Evolutionary conservation across 2,329 filamentous ascomycete species (phyloP), one percentile per base, ranked within the genome.

Genomic region (Geoglossum cookeanum): DNA sequence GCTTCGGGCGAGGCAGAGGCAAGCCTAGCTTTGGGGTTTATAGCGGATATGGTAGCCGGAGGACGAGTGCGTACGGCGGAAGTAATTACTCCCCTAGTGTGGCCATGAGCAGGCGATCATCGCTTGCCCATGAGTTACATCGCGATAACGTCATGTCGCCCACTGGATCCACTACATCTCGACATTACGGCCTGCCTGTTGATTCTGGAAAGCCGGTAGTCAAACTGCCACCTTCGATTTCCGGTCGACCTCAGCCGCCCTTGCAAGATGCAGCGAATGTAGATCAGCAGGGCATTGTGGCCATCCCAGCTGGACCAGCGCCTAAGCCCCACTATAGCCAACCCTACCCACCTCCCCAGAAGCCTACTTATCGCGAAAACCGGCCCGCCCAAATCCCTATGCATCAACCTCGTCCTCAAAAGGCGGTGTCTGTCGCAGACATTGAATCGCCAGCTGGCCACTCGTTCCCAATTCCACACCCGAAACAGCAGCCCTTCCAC

Each of bases 341-440:
- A 64, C 62, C 79, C 4, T 78, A 75, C 59, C 72, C 74, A 49
- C 70, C 75, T 53, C 74, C 77, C 30, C 75, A 77, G 61, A 75
- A 77, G 61, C 76, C 77, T 7, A 68, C 75, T 0, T 79, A 75
- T 66, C 75, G 77, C 55, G 80, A 82, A 66, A 80, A 78, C 62
- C 80, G 78, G 63, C 75, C 77, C 49, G 73, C 72, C 17, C 75
- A 77, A 47, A 76, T 82, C 17, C 78, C 88, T 0, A 95, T 97
- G 82, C 87, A 97, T 67, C 92, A 97, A 68, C 92, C 92, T 58
- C 84, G 87, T 56, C 91, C 92, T 7, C 90, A 97, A 69, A 97
- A 97, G 74, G 78, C 89, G 4, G 87, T 97, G 35, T 96, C 90
- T 8, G 82, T 97, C 59, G 87, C 88, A 58, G 89, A 88, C 64